Percentiles rank a stretch among this genome's conserved stretches.
Evolutionary conservation across 345 rosid species (phyloP).

Genomic region (Citrus maxima): DNA sequence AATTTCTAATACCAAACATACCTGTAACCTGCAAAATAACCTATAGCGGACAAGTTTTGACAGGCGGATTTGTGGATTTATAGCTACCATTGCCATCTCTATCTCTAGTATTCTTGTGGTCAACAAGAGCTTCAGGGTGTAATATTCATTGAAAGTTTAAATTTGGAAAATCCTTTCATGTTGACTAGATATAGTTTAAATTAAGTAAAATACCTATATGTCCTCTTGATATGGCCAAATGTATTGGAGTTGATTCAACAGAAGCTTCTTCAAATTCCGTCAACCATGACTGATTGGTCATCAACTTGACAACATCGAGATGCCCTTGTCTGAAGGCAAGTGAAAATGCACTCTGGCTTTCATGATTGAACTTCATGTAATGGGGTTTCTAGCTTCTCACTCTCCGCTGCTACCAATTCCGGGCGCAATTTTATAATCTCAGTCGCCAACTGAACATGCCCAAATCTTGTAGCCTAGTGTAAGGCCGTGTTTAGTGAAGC

Average conservation of each 20-base stretch:
- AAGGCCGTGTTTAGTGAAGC: too few relatives aligned
- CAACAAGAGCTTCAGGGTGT: too few relatives aligned
- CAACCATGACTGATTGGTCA: slow-evolving; percentile 8
- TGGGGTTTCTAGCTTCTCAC: slow-evolving; percentile 11
- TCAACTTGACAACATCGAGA: slow-evolving; percentile 8
- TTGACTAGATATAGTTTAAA: too few relatives aligned
- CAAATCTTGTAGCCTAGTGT: too few relatives aligned
- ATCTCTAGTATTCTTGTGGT: too few relatives aligned
- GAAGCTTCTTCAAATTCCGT: slow-evolving; percentile 12
- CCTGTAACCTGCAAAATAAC: too few relatives aligned
- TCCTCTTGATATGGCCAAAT: background rate
- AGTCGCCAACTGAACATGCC: too few relatives aligned
- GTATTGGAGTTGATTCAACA: background rate
- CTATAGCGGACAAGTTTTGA: too few relatives aligned
- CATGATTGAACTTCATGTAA: slow-evolving; percentile 14
- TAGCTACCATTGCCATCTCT: too few relatives aligned
- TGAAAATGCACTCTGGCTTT: slow-evolving; percentile 11
- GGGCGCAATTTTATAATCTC: slow-evolving; percentile 1
- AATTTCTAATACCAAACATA: too few relatives aligned
- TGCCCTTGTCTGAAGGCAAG: slow-evolving; percentile 18
- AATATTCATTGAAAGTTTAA: too few relatives aligned
- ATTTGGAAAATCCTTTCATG: too few relatives aligned
- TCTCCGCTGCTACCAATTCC: slow-evolving; percentile 11
- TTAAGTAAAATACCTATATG: background rate
- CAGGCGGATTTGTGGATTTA: rapidly evolving